Conservation (phyloP, 1,284 basidiomycete genomes). For the Pascua guehoae region DNA sequence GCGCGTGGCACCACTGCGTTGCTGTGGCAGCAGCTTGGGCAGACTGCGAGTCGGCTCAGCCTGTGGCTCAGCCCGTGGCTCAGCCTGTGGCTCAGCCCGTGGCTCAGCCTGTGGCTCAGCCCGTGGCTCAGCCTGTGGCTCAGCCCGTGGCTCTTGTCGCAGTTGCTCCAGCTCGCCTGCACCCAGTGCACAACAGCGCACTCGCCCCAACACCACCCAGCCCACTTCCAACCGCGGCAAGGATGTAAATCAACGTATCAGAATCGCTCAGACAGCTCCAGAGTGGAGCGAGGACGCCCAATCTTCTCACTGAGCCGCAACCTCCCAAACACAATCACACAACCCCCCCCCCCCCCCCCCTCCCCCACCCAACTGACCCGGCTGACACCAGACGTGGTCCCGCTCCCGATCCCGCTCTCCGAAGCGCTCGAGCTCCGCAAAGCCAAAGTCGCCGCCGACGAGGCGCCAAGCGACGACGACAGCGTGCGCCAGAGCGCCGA, state of each 20-base stretch:
- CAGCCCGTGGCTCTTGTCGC: too few species aligned
- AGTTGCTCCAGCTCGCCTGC: too few species aligned
- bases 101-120: too few species aligned
- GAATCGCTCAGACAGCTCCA: conserved; percentile 24
- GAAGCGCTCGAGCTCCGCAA: conserved; percentile 40
- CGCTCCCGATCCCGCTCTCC: conserved; percentile 39
- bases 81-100: too few species aligned
- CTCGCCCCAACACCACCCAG: conserved; percentile 1
- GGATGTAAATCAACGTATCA: conserved; percentile 35
- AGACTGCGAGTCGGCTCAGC: too few species aligned
- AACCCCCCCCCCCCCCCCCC: neutral
- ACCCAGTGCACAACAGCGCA: neutral
- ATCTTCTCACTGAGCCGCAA: conserved; percentile 48
- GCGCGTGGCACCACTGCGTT: neutral
- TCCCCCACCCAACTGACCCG: neutral
- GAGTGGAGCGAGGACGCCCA: conserved; percentile 24
- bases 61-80: too few species aligned
- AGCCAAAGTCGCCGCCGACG: conserved; percentile 21
- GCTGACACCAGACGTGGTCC: conserved; percentile 36
- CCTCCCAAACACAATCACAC: neutral
- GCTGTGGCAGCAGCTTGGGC: too few species aligned
- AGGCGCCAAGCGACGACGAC: conserved; percentile 3
- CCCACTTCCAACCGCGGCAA: conserved; percentile 9
- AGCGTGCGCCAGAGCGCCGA: conserved; percentile 5
- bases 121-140: too few species aligned